Evolutionary conservation across 1,284 basidiomycete genomes (phyloP).

Genomic region (Schizophyllum amplum): DNA sequence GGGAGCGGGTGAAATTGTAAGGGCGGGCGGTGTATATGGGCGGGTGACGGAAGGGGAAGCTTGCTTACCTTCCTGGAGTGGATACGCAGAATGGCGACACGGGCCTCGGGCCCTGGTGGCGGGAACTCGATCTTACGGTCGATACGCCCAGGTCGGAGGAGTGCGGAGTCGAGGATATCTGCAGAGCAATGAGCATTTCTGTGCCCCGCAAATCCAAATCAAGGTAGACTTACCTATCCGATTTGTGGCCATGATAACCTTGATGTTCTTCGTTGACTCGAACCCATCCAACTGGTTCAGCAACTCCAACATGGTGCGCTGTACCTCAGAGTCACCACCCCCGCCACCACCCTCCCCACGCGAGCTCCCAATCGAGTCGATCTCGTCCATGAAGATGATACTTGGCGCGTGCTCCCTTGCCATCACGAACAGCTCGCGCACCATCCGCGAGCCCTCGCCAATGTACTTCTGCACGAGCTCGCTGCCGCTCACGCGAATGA

Average conservation of each 20-base stretch:
- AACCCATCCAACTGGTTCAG: conserved; percentile 98
- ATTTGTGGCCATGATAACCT: conserved; percentile 99
- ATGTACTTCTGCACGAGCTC: conserved; percentile 99
- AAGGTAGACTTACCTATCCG: conserved; percentile 76
- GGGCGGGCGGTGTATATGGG: too few species aligned
- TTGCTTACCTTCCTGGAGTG: conserved; percentile 84
- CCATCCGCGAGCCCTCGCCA: conserved; percentile 95
- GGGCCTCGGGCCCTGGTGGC: conserved; percentile 94
- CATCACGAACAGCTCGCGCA: conserved; percentile 98
- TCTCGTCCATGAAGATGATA: conserved; percentile 99
- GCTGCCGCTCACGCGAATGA: conserved; percentile 93
- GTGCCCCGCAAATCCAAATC: neutral
- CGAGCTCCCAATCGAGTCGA: conserved; percentile 95
- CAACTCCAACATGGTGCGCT: conserved; percentile 96
- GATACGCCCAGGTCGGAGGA: conserved; percentile 93
- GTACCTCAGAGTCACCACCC: conserved; percentile 93
- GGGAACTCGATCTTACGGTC: conserved; percentile 99
- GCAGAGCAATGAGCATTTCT: conserved; percentile 2
- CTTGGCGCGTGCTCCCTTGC: conserved; percentile 97
- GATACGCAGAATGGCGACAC: conserved; percentile 93
- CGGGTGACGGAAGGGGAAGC: too few species aligned
- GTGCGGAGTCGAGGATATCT: conserved; percentile 94
- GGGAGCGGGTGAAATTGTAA: too few species aligned
- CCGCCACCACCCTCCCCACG: conserved; percentile 86
- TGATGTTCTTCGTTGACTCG: conserved; percentile 97